phyloP scores from a whole-genome alignment of 2,329 filamentous ascomycete species.

The Curvularia sp. region DNA sequence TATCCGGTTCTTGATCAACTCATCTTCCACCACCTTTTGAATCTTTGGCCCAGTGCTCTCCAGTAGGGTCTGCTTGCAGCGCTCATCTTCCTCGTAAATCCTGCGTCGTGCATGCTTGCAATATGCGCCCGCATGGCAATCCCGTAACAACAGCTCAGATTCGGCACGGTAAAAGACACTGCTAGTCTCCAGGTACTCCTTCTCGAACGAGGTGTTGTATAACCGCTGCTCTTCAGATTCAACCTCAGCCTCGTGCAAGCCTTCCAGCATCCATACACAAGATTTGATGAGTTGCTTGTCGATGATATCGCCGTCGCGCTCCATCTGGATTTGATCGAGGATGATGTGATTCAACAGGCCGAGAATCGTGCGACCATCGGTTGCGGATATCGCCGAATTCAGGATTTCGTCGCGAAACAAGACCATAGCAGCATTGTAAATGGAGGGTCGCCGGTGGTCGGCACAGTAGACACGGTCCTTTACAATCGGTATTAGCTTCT shows the following conservation, averaged over 20 bases:
- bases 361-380: slow-evolving; percentile 64
- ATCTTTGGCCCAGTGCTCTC: slow-evolving; percentile 75
- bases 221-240: slow-evolving; percentile 81
- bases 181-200: slow-evolving; percentile 74
- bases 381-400: slow-evolving; percentile 59
- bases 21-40: slow-evolving; percentile 75
- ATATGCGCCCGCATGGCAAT: slow-evolving; percentile 82
- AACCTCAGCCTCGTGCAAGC: slow-evolving; percentile 79
- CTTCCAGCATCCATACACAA: slow-evolving; percentile 88
- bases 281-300: slow-evolving; percentile 82
- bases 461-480: slow-evolving; percentile 81
- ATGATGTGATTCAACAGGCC: slow-evolving; percentile 81
- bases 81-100: slow-evolving; percentile 79
- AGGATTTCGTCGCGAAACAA: slow-evolving; percentile 89
- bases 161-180: slow-evolving; percentile 77
- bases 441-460: slow-evolving; percentile 75
- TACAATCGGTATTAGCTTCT: slow-evolving; percentile 27
- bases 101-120: slow-evolving; percentile 76
- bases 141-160: slow-evolving; percentile 74
- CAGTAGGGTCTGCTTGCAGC: slow-evolving; percentile 83
- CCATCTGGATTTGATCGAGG: slow-evolving; percentile 90
- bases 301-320: slow-evolving; percentile 87
- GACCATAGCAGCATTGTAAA: slow-evolving; percentile 84
- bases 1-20: slow-evolving; percentile 79
- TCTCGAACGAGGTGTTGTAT: slow-evolving; percentile 84